These are phyloP conservation scores for Sabuloglossum arenarium DNA, from an alignment of 495 filamentous ascomycete species.

Conservation along the genomic window DNA sequence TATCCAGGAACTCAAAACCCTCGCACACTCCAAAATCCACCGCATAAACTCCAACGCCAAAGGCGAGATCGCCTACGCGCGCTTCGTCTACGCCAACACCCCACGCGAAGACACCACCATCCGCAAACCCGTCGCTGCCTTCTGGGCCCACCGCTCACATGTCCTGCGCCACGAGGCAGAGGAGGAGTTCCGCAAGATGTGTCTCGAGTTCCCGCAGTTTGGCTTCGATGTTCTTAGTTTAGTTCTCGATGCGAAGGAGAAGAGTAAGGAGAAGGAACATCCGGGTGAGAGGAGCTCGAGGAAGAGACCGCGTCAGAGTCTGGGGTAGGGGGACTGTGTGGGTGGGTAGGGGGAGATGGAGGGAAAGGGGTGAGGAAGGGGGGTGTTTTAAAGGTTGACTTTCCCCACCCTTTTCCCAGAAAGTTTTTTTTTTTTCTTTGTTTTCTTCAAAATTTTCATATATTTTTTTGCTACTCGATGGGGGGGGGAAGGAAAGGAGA, in stretches of 20 bases:
- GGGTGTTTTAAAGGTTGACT: no score
- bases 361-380: no score
- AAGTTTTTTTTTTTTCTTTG: no score
- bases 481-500: no score
- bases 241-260: constrained; percentile 43
- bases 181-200: constrained; percentile 57
- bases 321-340: no score
- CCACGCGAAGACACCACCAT: constrained; percentile 44
- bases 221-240: constrained; percentile 69
- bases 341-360: no score
- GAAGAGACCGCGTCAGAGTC: constrained; percentile 22
- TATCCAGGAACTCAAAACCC: constrained; percentile 36
- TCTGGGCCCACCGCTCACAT: constrained; percentile 72
- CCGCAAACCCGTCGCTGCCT: constrained; percentile 65
- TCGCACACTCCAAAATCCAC: constrained; percentile 78
- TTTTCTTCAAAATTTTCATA: no score
- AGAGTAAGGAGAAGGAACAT: constrained; percentile 13
- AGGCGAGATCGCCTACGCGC: constrained; percentile 76
- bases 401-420: no score
- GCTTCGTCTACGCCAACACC: constrained; percentile 73
- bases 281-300: constrained; percentile 17
- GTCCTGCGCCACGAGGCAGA: constrained; percentile 66
- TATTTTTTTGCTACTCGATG: no score
- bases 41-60: constrained; percentile 63
- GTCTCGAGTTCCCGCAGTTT: constrained; percentile 78